These are phyloP conservation scores for Entophlyctis helioformis DNA, from an alignment of 192 early-diverging fungal genomes.

Conservation along the genomic window DNA sequence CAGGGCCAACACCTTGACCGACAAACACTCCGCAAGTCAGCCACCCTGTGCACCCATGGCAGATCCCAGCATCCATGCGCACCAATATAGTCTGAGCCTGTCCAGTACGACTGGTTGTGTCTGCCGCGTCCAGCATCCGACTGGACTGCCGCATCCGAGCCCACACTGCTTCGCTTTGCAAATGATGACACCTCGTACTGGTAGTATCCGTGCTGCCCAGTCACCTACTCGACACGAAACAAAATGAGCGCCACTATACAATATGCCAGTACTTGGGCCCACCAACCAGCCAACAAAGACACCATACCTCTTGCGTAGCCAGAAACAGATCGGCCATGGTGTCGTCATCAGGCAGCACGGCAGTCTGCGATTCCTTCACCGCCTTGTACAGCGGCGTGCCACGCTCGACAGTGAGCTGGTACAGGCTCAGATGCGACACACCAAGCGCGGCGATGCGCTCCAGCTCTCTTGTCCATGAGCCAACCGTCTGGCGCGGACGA, in stretches of 20 bases:
- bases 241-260: too few species aligned
- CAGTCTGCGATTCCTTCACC: background rate
- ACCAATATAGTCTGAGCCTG: slow-evolving; percentile 20
- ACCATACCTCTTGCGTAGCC: slow-evolving; percentile 6
- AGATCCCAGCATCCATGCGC: background rate
- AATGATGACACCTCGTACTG: slow-evolving; percentile 34
- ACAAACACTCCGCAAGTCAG: too few species aligned
- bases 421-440: slow-evolving; percentile 15
- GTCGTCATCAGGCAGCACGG: slow-evolving; percentile 8
- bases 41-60: background rate
- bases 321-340: slow-evolving; percentile 16
- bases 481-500: slow-evolving; percentile 13
- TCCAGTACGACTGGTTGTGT: slow-evolving; percentile 24
- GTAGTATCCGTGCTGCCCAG: slow-evolving; percentile 6
- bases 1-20: slow-evolving; percentile 19
- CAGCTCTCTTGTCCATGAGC: slow-evolving; percentile 16
- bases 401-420: slow-evolving; percentile 26
- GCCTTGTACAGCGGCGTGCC: slow-evolving; percentile 18
- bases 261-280: too few species aligned
- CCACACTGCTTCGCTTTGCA: slow-evolving; percentile 1
- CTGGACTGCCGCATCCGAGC: too few species aligned
- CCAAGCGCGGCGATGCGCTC: slow-evolving; percentile 1
- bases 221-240: background rate
- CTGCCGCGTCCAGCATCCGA: too few species aligned
- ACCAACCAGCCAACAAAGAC: too few species aligned